Percentiles rank a stretch among this genome's conserved stretches.
Conservation (phyloP, 202 grass and related monocot species). For the Zizania palustris region DNA sequence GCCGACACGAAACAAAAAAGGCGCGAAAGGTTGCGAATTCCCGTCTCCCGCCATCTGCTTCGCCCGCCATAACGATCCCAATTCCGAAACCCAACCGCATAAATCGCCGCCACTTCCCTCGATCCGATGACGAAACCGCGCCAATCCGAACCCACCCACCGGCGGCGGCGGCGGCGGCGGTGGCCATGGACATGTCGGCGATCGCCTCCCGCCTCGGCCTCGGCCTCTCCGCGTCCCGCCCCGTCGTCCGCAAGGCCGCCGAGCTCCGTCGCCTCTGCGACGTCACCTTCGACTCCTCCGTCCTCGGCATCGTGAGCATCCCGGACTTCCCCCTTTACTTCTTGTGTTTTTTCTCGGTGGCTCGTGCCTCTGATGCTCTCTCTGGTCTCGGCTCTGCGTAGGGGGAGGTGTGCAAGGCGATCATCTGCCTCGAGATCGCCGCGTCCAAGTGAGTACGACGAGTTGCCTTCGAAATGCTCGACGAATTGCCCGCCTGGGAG, state of each 20-base stretch:
- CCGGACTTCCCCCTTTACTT: neutral
- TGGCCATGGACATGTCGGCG: conserved; percentile 74
- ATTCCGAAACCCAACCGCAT: conserved; percentile 8
- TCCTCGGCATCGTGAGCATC: conserved; percentile 74
- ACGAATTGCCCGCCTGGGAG: conserved; percentile 1
- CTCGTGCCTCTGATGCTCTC: too few species aligned
- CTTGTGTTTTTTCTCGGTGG: neutral
- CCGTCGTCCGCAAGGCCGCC: too few species aligned
- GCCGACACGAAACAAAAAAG: conserved; percentile 2
- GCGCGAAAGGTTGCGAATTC: conserved; percentile 45
- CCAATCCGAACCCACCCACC: neutral
- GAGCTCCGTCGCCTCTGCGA: too few species aligned
- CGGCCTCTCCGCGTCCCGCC: too few species aligned
- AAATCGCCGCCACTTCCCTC: conserved; percentile 28
- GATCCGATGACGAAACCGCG: conserved; percentile 34
- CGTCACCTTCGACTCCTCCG: conserved; percentile 80
- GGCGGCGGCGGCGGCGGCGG: neutral
- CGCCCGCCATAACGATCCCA: conserved; percentile 42
- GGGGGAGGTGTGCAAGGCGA: conserved; percentile 92
- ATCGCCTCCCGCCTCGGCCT: too few species aligned
- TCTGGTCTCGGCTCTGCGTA: neutral
- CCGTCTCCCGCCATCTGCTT: conserved; percentile 37
- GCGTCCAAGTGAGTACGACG: conserved; percentile 68
- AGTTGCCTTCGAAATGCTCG: conserved; percentile 36
- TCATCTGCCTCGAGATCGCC: conserved; percentile 88